phyloP scores from a whole-genome alignment of 768 basidiomycete genomes.

The Hortiboletus campestris region DNA sequence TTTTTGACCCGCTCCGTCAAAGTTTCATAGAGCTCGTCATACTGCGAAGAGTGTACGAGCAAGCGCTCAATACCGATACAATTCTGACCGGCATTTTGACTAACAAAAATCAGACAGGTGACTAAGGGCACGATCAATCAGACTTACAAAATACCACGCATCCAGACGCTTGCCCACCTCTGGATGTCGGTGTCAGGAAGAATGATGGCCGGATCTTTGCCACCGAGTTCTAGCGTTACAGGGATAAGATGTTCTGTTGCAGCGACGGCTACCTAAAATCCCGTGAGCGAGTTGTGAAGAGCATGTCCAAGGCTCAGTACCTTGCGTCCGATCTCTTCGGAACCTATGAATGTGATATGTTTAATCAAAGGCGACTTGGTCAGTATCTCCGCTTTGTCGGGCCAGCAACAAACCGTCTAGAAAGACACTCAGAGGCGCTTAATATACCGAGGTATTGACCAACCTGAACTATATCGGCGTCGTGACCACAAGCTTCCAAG shows the following conservation, averaged over 20 bases:
- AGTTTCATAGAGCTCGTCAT: slow-evolving; percentile 68
- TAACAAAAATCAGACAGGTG: slow-evolving; percentile 28
- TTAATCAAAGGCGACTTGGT: slow-evolving; percentile 78
- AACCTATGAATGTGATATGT: slow-evolving; percentile 95
- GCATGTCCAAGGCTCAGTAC: slow-evolving; percentile 35
- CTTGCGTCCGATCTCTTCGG: slow-evolving; percentile 73
- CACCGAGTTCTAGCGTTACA: slow-evolving; percentile 90
- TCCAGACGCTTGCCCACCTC: slow-evolving; percentile 77
- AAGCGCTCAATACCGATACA: slow-evolving; percentile 96
- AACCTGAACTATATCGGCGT: slow-evolving; percentile 88
- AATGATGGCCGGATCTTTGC: slow-evolving; percentile 92
- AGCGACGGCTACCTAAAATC: slow-evolving; percentile 66
- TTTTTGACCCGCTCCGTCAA: slow-evolving; percentile 62
- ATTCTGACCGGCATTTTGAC: slow-evolving; percentile 93
- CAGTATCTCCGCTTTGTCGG: slow-evolving; percentile 79
- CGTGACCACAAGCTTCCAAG: slow-evolving; percentile 77
- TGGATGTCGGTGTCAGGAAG: slow-evolving; percentile 82
- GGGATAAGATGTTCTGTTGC: slow-evolving; percentile 88
- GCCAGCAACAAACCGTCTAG: slow-evolving; percentile 82
- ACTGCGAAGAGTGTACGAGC: slow-evolving; percentile 76
- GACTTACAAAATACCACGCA: slow-evolving; percentile 89
- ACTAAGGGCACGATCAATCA: not conserved
- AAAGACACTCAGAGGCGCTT: slow-evolving; percentile 8
- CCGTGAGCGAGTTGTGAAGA: not conserved
- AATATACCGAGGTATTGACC: slow-evolving; percentile 7